phyloP scores from a whole-genome alignment of 2,329 filamentous ascomycete species.

The Biscogniauxia mediterranea region DNA sequence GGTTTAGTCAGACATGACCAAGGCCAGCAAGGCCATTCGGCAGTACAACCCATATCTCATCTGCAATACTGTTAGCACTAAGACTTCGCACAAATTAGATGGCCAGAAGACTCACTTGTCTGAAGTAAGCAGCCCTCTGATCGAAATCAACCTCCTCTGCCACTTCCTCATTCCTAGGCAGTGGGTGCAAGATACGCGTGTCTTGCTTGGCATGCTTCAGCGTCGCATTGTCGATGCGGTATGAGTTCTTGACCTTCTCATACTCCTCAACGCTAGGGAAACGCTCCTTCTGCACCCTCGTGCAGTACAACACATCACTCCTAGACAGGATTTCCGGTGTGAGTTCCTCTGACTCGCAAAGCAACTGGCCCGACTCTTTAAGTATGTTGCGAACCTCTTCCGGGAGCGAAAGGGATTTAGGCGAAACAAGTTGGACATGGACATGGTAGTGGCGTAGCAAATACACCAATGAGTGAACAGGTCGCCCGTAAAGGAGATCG shows the following conservation, averaged over 20 bases:
- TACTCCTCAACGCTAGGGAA: conserved; percentile 81
- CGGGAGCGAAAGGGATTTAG: conserved; percentile 75
- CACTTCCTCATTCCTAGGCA: conserved; percentile 91
- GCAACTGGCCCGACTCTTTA: conserved; percentile 70
- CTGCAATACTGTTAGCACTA: conserved; percentile 52
- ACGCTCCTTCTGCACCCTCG: conserved; percentile 92
- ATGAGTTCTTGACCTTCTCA: conserved; percentile 82
- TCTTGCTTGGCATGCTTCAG: conserved; percentile 87
- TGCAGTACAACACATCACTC: conserved; percentile 95
- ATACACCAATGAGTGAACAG: conserved; percentile 93
- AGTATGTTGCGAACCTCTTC: conserved; percentile 71
- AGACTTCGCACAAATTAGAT: neutral
- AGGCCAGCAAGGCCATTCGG: conserved; percentile 92
- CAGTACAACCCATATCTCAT: conserved; percentile 98
- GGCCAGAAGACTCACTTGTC: conserved; percentile 76
- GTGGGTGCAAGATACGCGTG: conserved; percentile 93
- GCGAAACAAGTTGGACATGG: conserved; percentile 86
- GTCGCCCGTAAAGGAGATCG: conserved; percentile 88
- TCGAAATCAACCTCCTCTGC: conserved; percentile 97
- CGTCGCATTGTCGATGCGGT: conserved; percentile 86
- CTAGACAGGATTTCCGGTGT: conserved; percentile 83
- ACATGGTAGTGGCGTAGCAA: conserved; percentile 95
- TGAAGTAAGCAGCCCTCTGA: conserved; percentile 93
- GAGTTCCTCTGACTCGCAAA: conserved; percentile 71
- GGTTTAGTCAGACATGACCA: conserved; percentile 68